Conservation (phyloP, 768 basidiomycete species). For the Rhodotorula babjevae region DNA sequence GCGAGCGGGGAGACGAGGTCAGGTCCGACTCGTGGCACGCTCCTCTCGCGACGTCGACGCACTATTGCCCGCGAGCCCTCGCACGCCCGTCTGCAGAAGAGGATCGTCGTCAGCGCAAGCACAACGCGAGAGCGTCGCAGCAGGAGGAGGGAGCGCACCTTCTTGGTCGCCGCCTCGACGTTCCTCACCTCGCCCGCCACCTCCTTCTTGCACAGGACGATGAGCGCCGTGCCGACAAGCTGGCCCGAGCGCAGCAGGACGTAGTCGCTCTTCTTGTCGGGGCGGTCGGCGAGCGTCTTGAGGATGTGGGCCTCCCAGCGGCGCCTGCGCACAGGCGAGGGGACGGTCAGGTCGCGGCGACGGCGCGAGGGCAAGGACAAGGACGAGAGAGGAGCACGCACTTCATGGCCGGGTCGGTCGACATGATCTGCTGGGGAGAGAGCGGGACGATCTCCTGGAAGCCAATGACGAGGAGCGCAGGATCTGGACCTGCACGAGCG, state of each 20-base stretch:
- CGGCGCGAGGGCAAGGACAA: no score
- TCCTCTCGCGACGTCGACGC: neutral
- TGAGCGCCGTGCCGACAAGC: conserved; percentile 90
- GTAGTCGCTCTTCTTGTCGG: conserved; percentile 67
- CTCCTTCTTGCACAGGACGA: conserved; percentile 74
- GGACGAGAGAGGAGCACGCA: neutral
- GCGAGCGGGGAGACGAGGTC: neutral
- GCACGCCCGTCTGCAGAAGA: conserved; percentile 49
- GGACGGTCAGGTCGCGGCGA: neutral
- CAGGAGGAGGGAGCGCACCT: conserved; percentile 55
- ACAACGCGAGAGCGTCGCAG: neutral
- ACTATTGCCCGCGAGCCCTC: conserved; percentile 88
- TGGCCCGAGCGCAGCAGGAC: conserved; percentile 87
- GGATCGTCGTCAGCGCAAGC: neutral
- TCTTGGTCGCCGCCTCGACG: conserved; percentile 85
- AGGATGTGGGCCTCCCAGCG: conserved; percentile 80
- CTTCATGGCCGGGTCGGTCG: conserved; percentile 42
- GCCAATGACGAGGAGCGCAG: conserved; percentile 82
- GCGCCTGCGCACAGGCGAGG: conserved; percentile 54
- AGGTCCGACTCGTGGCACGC: neutral
- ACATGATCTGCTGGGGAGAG: conserved; percentile 84
- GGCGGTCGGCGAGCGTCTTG: conserved; percentile 68
- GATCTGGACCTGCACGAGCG: conserved; percentile 52
- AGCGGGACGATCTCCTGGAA: conserved; percentile 98
- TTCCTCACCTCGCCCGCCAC: conserved; percentile 75